A percentile compares a stretch with the other conserved stretches of the same genome.
phyloP scores from a whole-genome alignment of 1,284 basidiomycete species.

The Xerocomus amazonicus region DNA sequence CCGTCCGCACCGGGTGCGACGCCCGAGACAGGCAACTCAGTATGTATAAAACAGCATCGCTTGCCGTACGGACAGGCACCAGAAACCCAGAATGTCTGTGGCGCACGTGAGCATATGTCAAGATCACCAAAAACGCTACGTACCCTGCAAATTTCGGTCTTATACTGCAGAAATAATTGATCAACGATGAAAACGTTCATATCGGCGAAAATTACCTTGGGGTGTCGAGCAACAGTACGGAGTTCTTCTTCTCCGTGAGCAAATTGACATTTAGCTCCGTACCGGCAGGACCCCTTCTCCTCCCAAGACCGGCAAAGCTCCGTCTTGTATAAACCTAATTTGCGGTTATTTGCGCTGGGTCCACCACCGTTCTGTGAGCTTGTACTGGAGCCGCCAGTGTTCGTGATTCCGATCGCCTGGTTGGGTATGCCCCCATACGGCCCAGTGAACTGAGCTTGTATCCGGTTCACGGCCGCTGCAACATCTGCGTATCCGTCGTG shows the following conservation, averaged over 20 bases:
- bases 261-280: conserved; percentile 85
- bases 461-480: conserved; percentile 54
- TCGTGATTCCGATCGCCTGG: conserved; percentile 36
- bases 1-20: conserved; percentile 49
- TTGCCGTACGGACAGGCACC: conserved; percentile 89
- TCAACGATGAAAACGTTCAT: conserved; percentile 4
- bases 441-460: conserved; percentile 58
- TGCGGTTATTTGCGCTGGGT: conserved; percentile 84
- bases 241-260: conserved; percentile 88
- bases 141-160: conserved; percentile 88
- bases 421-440: conserved; percentile 47
- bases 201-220: conserved; percentile 57
- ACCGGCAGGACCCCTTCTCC: conserved; percentile 86
- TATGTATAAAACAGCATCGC: conserved; percentile 88
- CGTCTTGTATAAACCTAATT: conserved; percentile 87
- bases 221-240: conserved; percentile 76
- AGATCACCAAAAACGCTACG: conserved; percentile 29
- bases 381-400: conserved; percentile 37
- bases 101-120: conserved; percentile 15
- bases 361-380: conserved; percentile 43
- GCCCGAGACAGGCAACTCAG: conserved; percentile 67
- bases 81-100: conserved; percentile 85
- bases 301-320: conserved; percentile 92
- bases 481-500: conserved; percentile 59
- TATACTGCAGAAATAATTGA: conserved; percentile 55